phyloP scores from a whole-genome alignment of 257 asterid species.

The Nicotiana tabacum region DNA sequence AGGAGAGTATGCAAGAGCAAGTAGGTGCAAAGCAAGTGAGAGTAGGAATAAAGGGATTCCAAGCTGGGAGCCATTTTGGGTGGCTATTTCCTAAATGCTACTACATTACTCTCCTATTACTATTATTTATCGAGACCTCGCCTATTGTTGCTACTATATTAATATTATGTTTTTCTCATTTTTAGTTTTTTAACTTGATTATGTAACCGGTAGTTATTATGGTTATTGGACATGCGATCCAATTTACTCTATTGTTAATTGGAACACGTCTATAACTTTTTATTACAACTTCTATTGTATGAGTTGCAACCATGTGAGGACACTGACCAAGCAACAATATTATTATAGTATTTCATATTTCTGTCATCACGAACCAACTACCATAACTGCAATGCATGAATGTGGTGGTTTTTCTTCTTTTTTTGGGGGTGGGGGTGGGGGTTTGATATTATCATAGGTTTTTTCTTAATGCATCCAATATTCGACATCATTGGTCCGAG shows the following conservation, averaged over 20 bases:
- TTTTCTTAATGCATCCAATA: not conserved
- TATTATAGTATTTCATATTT: not conserved
- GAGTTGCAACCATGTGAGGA: not conserved
- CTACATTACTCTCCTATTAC: too few relatives aligned
- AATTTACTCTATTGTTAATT: not conserved
- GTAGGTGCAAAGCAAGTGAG: constrained; percentile 60
- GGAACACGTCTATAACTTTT: not conserved
- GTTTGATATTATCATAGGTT: not conserved
- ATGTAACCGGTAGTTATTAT: constrained; percentile 35
- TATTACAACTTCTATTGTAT: not conserved
- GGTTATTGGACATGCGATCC: constrained; percentile 25
- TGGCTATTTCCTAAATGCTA: constrained; percentile 51
- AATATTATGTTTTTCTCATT: not conserved
- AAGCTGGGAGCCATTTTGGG: constrained; percentile 40
- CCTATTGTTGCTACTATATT: not conserved
- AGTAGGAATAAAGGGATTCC: constrained; percentile 31
- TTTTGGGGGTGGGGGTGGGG: not conserved
- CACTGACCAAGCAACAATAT: not conserved
- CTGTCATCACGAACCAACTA: not conserved
- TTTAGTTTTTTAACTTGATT: not conserved
- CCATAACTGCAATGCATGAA: not conserved
- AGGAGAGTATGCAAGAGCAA: constrained; percentile 31
- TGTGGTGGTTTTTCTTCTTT: too few relatives aligned
- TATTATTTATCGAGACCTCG: too few relatives aligned
- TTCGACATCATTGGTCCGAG: not conserved